Conservation (phyloP, 176 grass and related monocot species). For the Avena sativa region DNA sequence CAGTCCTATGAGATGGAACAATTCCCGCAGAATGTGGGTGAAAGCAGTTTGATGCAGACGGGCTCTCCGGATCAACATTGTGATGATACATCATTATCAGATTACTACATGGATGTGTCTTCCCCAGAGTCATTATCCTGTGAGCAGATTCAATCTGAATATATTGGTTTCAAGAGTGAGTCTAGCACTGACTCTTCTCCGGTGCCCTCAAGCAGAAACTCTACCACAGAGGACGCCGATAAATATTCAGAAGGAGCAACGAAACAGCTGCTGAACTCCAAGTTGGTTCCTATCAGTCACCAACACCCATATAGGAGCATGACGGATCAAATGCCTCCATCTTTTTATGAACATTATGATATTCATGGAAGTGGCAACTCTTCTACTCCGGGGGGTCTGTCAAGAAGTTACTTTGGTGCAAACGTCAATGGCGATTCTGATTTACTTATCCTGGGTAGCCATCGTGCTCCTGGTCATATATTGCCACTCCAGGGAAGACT, state of each 20-base stretch:
- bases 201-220: constrained; percentile 83
- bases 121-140: constrained; percentile 41
- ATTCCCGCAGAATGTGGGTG: constrained; percentile 47
- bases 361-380: constrained; percentile 40
- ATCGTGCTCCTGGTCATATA: constrained; percentile 37
- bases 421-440: constrained; percentile 64
- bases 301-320: constrained; percentile 44
- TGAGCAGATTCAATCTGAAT: constrained; percentile 61
- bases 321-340: constrained; percentile 38
- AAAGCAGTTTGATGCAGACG: constrained; percentile 57
- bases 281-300: constrained; percentile 37
- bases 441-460: constrained; percentile 62
- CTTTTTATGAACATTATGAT: constrained; percentile 56
- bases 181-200: constrained; percentile 98
- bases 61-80: constrained; percentile 50
- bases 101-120: constrained; percentile 53
- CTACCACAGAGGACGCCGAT: constrained; percentile 61
- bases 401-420: constrained; percentile 49
- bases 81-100: constrained; percentile 65
- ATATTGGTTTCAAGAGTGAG: constrained; percentile 65
- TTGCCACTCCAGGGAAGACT: constrained; percentile 32
- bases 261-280: constrained; percentile 58
- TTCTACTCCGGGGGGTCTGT: constrained; percentile 38
- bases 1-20: constrained; percentile 52
- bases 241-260: constrained; percentile 50